Conservation (phyloP, 768 basidiomycete genomes). For the Tricholoma hemisulphureum region DNA sequence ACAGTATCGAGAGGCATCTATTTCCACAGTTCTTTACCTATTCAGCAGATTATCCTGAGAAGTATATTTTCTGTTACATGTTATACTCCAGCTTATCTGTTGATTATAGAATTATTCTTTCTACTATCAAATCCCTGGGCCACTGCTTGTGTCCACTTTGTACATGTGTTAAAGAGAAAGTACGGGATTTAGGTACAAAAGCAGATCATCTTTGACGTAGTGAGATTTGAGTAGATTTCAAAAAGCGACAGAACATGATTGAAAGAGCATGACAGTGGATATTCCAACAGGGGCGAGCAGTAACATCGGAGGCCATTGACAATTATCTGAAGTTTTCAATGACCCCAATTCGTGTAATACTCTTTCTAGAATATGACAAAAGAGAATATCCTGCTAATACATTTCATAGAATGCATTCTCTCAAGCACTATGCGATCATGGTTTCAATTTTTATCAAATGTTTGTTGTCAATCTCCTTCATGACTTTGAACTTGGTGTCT, state of each 20-base stretch:
- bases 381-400: background rate
- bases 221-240: constrained; percentile 11
- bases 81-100: background rate
- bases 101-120: background rate
- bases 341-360: background rate
- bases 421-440: background rate
- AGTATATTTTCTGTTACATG: background rate
- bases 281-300: background rate
- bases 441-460: constrained; percentile 21
- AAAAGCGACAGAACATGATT: background rate
- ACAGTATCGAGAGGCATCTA: constrained; percentile 28
- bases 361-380: constrained; percentile 2
- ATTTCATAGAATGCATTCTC: constrained; percentile 8
- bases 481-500: constrained; percentile 26
- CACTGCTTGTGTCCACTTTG: background rate
- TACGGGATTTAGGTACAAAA: constrained; percentile 27
- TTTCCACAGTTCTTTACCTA: constrained; percentile 34
- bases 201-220: constrained; percentile 12
- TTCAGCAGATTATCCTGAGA: constrained; percentile 35
- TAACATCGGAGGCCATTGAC: background rate
- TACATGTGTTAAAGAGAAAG: constrained; percentile 4
- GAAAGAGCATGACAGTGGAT: background rate
- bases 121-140: background rate
- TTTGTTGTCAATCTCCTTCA: constrained; percentile 23
- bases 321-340: background rate